These are phyloP conservation scores for Diaporthe velutina DNA, from an alignment of 2,329 filamentous ascomycete species.

Conservation along the genomic window DNA sequence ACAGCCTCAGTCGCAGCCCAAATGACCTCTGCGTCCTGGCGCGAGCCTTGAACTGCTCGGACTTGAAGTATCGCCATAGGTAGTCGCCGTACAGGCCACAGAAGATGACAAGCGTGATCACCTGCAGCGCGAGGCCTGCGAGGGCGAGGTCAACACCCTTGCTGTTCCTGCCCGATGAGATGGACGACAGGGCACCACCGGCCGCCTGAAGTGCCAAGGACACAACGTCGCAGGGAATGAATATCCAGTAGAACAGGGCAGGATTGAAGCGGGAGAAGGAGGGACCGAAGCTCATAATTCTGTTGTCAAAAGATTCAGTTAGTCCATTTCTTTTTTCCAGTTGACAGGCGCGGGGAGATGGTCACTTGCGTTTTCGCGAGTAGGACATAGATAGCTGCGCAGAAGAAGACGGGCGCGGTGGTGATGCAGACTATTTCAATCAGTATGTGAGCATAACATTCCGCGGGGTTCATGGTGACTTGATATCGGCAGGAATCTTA, in stretches of 20 bases:
- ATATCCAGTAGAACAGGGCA: conserved; percentile 57
- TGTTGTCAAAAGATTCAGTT: conserved; percentile 36
- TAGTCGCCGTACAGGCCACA: conserved; percentile 62
- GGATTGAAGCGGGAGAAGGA: conserved; percentile 57
- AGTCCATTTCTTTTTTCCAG: background rate
- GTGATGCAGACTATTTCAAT: conserved; percentile 66
- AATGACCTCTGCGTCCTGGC: conserved; percentile 9
- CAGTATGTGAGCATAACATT: conserved; percentile 2
- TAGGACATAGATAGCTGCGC: conserved; percentile 76
- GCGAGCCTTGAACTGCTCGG: background rate
- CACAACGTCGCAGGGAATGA: conserved; percentile 66
- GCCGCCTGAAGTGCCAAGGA: conserved; percentile 68
- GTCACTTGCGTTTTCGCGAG: conserved; percentile 56
- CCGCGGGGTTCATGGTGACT: background rate
- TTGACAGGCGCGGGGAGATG: background rate
- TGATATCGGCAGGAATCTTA: no score
- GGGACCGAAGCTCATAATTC: conserved; percentile 55
- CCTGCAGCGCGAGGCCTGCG: conserved; percentile 70
- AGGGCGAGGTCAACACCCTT: conserved; percentile 63
- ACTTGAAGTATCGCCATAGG: conserved; percentile 54
- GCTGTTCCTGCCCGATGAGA: conserved; percentile 59
- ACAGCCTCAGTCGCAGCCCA: conserved; percentile 56
- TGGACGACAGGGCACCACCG: conserved; percentile 65
- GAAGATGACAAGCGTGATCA: conserved; percentile 67
- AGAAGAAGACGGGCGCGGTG: conserved; percentile 67